Evolutionary conservation across 2,329 filamentous ascomycete species (phyloP).

Genomic region (Pseudogymnoascus sp.): DNA sequence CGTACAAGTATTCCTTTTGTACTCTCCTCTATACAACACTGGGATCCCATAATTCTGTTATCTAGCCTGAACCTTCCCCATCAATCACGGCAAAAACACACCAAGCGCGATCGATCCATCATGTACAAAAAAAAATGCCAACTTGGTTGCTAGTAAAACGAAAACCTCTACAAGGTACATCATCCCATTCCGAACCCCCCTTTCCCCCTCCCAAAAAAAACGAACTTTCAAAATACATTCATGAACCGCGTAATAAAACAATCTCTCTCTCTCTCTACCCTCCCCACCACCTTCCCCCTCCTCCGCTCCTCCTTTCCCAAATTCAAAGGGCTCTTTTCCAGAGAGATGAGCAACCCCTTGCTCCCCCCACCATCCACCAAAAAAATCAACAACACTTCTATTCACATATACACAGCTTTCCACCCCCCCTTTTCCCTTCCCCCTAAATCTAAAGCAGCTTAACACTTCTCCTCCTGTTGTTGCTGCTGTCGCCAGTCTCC

Average conservation of each 20-base stretch:
- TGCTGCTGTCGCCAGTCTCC: background rate
- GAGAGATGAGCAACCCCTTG: background rate
- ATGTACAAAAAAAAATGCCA: background rate
- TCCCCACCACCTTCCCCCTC: background rate
- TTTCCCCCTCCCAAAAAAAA: background rate
- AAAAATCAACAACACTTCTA: background rate
- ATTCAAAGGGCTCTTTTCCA: background rate
- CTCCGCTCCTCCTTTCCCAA: background rate
- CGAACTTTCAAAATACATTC: background rate
- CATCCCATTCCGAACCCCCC: background rate
- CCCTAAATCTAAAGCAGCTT: constrained; percentile 5
- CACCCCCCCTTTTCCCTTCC: background rate
- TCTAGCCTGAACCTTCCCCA: too few relatives aligned
- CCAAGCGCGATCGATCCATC: background rate
- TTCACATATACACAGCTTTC: background rate
- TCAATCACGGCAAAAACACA: too few relatives aligned
- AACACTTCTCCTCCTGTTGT: background rate
- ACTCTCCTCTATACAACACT: too few relatives aligned
- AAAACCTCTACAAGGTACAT: constrained; percentile 4
- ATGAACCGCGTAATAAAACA: constrained; percentile 6
- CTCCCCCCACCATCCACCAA: background rate
- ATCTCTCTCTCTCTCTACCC: background rate
- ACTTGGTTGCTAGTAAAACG: constrained; percentile 7
- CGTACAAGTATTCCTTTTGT: too few relatives aligned
- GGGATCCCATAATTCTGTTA: too few relatives aligned